Evolutionary conservation across 2,329 filamentous ascomycete species (phyloP).

Genomic region (Erysiphe neolycopersici): DNA sequence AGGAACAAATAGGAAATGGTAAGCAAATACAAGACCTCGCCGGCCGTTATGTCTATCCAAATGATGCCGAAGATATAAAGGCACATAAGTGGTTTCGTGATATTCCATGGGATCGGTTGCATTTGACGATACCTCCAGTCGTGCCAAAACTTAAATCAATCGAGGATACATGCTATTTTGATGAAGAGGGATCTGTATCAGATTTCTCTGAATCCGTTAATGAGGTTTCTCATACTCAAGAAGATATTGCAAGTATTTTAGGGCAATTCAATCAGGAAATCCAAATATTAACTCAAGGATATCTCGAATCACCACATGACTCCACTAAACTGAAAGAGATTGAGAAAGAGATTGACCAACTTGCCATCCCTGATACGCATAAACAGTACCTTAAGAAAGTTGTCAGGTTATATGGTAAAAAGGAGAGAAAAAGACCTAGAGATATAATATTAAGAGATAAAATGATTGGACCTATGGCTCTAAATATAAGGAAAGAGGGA

Average conservation of each 20-base stretch:
- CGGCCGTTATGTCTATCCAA: slow-evolving; percentile 45
- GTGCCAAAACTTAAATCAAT: slow-evolving; percentile 41
- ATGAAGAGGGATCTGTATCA: slow-evolving; percentile 49
- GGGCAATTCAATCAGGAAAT: slow-evolving; percentile 13
- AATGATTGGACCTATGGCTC: slow-evolving; percentile 33
- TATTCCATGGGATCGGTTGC: slow-evolving; percentile 52
- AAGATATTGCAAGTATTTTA: slow-evolving; percentile 12
- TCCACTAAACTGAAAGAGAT: slow-evolving; percentile 10
- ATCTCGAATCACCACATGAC: slow-evolving; percentile 12
- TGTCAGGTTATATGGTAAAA: slow-evolving; percentile 15
- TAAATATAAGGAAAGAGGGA: slow-evolving; percentile 55
- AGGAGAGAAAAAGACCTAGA: slow-evolving; percentile 53
- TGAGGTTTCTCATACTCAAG: slow-evolving; percentile 3
- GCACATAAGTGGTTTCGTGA: slow-evolving; percentile 61
- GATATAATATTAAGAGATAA: slow-evolving; percentile 63
- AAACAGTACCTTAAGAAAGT: slow-evolving; percentile 14
- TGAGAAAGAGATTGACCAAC: slow-evolving; percentile 13
- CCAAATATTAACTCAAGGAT: slow-evolving; percentile 11
- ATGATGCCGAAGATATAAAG: slow-evolving; percentile 79
- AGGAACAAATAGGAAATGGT: slow-evolving; percentile 21
- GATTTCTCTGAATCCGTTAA: slow-evolving; percentile 26
- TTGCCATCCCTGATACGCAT: slow-evolving; percentile 11
- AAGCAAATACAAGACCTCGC: slow-evolving; percentile 15
- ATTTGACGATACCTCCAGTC: slow-evolving; percentile 48
- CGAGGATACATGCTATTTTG: slow-evolving; percentile 73